These are phyloP conservation scores for Eimeria falciformis DNA, from an alignment of 169 alveolate species.

Conservation along the genomic window DNA sequence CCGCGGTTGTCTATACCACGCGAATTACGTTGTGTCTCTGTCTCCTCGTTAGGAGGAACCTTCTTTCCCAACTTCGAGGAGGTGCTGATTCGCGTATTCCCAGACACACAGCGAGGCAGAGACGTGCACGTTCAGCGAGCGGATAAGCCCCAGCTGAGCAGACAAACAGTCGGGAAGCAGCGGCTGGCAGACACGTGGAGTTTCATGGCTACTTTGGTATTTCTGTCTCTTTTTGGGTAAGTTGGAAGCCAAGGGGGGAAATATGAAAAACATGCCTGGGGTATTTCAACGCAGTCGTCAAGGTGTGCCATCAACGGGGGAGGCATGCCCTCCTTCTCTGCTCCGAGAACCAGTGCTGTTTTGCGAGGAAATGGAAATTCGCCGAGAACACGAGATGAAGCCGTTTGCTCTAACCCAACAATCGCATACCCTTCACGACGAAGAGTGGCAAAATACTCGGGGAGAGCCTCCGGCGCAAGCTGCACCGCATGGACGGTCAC, in stretches of 20 bases:
- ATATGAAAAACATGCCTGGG: conserved; percentile 87
- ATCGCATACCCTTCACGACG: conserved; percentile 83
- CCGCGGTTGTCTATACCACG: background rate
- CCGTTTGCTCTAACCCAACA: conserved; percentile 94
- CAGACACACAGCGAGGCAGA: conserved; percentile 92
- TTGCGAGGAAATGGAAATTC: conserved; percentile 87
- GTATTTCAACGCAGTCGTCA: conserved; percentile 93
- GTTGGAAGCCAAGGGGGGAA: background rate
- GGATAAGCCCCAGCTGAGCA: conserved; percentile 89
- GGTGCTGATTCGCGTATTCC: conserved; percentile 90
- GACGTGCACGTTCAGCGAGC: conserved; percentile 96
- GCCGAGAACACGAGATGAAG: conserved; percentile 85
- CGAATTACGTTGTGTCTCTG: background rate
- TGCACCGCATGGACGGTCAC: no score
- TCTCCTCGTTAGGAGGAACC: background rate
- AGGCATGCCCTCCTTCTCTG: conserved; percentile 95
- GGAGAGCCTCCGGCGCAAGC: background rate
- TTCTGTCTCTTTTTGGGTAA: background rate
- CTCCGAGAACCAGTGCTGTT: conserved; percentile 89
- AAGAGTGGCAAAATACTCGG: conserved; percentile 47
- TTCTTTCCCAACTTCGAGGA: background rate
- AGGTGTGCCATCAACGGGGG: conserved; percentile 87
- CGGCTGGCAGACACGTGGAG: background rate
- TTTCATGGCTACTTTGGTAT: background rate
- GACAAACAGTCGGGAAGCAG: background rate